These are phyloP conservation scores for Cytospora mali DNA, from an alignment of 2,329 filamentous ascomycete species.

Conservation along the genomic window DNA sequence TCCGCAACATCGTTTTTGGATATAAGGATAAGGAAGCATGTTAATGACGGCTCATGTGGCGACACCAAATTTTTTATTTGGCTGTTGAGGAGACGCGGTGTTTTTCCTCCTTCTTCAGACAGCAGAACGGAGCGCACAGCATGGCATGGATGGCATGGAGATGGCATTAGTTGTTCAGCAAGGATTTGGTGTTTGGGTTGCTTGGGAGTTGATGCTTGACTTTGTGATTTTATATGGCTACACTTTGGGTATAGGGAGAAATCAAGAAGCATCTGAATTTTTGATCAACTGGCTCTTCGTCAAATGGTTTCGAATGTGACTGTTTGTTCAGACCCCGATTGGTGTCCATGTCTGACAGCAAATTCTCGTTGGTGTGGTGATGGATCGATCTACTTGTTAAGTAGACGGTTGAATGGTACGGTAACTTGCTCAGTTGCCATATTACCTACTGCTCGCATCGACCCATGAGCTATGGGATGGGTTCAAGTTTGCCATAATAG, in stretches of 20 bases:
- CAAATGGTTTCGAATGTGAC: no score
- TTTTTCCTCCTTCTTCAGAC: background rate
- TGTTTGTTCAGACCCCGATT: no score
- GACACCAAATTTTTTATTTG: background rate
- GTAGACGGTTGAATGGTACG: no score
- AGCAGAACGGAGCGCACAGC: background rate
- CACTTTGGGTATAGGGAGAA: conserved; percentile 12
- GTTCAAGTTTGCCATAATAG: no score
- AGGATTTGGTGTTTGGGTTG: conserved; percentile 12
- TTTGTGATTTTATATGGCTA: conserved; percentile 13
- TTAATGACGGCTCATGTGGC: conserved; percentile 10
- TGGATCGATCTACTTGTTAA: no score
- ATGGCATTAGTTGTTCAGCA: background rate
- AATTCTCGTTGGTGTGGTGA: no score
- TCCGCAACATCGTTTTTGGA: conserved; percentile 6
- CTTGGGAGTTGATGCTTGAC: conserved; percentile 16
- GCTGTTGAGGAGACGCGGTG: background rate
- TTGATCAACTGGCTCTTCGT: background rate
- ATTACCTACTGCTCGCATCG: no score
- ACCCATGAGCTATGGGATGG: no score
- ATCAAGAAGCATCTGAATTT: conserved; percentile 10
- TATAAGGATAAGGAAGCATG: conserved; percentile 15
- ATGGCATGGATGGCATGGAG: background rate
- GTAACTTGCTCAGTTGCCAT: no score
- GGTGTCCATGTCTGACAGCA: no score